These are phyloP conservation scores for Crotalaria pallida DNA, from an alignment of 306 rosid species.

Conservation along the genomic window DNA sequence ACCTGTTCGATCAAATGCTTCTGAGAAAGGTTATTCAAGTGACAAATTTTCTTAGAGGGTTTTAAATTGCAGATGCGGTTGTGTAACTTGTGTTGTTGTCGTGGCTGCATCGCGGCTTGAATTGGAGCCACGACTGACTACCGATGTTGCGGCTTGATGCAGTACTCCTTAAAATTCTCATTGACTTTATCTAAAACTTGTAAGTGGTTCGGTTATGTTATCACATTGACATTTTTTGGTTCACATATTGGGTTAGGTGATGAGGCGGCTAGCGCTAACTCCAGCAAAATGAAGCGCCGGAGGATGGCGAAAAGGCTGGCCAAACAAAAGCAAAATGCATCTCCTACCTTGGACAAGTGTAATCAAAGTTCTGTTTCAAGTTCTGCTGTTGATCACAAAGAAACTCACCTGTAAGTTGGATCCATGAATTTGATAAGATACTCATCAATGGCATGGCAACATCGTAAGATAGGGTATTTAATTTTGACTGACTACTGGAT, in stretches of 20 bases:
- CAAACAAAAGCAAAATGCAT: constrained; percentile 18
- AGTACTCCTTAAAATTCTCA: not conserved
- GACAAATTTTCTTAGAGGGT: not conserved
- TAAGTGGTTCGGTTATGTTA: not conserved
- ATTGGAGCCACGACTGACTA: no score
- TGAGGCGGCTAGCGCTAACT: not conserved
- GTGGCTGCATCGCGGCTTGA: no score
- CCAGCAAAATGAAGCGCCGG: constrained; percentile 43
- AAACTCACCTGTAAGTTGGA: not conserved
- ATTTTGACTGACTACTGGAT: not conserved
- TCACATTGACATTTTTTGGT: not conserved
- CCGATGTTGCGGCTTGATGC: no score
- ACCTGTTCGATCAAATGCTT: constrained; percentile 40
- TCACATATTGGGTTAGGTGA: constrained; percentile 29
- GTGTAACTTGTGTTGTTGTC: no score
- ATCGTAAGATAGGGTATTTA: not conserved
- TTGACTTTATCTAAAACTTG: not conserved
- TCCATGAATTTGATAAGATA: not conserved
- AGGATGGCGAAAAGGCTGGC: constrained; percentile 51
- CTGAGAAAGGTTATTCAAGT: constrained; percentile 12
- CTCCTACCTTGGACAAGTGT: constrained; percentile 11
- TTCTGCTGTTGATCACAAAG: not conserved
- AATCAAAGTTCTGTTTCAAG: constrained; percentile 13
- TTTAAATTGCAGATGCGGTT: no score
- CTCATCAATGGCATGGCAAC: not conserved